Evolutionary conservation across 2,329 filamentous ascomycete genomes (phyloP).

Genomic region (Cylindrodendrum hubeiense): DNA sequence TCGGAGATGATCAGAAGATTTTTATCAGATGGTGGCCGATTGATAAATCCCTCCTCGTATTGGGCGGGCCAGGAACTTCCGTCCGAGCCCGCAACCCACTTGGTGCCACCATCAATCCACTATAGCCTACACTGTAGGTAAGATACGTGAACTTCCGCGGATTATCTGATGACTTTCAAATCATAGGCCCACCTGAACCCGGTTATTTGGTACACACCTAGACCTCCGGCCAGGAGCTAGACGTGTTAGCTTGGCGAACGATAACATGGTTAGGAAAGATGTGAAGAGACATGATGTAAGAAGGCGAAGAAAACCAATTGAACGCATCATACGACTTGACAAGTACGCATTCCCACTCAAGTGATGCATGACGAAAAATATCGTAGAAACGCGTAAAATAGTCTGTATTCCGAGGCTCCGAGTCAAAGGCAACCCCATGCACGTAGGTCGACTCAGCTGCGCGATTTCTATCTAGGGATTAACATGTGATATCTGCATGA

Average conservation of each 20-base stretch:
- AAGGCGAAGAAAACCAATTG: background rate
- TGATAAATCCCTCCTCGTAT: constrained; percentile 25
- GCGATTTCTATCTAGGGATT: background rate
- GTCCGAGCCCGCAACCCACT: background rate
- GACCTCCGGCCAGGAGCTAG: background rate
- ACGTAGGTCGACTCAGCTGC: background rate
- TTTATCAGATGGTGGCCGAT: constrained; percentile 22
- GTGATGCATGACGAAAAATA: background rate
- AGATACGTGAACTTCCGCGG: background rate
- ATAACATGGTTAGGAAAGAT: background rate
- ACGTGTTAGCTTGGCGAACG: background rate
- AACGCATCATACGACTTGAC: background rate
- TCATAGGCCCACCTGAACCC: background rate
- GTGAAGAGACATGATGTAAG: background rate
- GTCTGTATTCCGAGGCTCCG: background rate
- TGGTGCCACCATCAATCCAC: background rate
- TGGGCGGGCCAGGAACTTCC: background rate
- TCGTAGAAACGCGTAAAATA: background rate
- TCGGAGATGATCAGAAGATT: constrained; percentile 19
- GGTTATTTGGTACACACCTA: background rate
- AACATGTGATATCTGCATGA: background rate
- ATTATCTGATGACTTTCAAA: background rate
- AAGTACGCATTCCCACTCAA: background rate
- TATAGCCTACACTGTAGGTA: background rate
- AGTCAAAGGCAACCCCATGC: background rate